These are phyloP conservation scores for Bryoglossum gracile DNA, from an alignment of 495 filamentous ascomycete species.

Conservation along the genomic window DNA sequence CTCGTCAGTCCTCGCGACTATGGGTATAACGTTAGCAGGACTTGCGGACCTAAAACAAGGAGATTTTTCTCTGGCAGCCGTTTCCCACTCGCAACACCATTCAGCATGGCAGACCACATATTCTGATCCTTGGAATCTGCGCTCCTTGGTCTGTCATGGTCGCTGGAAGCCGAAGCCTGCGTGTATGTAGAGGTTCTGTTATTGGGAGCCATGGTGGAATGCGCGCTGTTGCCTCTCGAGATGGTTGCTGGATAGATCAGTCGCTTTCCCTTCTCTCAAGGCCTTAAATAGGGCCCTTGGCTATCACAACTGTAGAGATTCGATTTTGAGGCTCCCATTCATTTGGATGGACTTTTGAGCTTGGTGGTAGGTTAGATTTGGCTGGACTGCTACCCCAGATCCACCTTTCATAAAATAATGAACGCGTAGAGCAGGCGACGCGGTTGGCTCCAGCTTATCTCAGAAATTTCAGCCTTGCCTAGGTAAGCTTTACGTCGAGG, in stretches of 20 bases:
- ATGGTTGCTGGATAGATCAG: conserved; percentile 2
- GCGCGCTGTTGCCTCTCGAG: neutral
- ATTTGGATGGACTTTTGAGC: neutral
- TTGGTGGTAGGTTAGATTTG: neutral
- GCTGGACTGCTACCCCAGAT: conserved; percentile 1
- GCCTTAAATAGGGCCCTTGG: neutral
- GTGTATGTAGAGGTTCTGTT: conserved; percentile 49
- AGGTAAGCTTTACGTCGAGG: neutral
- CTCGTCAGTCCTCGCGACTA: neutral
- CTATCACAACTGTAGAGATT: conserved; percentile 1
- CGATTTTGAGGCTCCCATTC: neutral
- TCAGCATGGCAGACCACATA: conserved; percentile 92
- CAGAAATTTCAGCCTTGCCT: conserved; percentile 17
- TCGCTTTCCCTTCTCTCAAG: no score
- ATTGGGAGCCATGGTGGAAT: conserved; percentile 40
- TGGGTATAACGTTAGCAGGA: no score
- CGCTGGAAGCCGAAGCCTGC: conserved; percentile 35
- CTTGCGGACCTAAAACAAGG: conserved; percentile 63
- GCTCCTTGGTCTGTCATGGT: conserved; percentile 38
- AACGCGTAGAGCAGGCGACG: conserved; percentile 11
- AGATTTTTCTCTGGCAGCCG: conserved; percentile 88
- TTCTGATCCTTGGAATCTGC: conserved; percentile 81
- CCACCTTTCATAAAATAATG: conserved; percentile 16
- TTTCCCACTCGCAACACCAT: conserved; percentile 83
- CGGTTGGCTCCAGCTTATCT: neutral